These are phyloP conservation scores for Phaffia rhodozyma DNA, from an alignment of 1,284 basidiomycete genomes.

Conservation along the genomic window DNA sequence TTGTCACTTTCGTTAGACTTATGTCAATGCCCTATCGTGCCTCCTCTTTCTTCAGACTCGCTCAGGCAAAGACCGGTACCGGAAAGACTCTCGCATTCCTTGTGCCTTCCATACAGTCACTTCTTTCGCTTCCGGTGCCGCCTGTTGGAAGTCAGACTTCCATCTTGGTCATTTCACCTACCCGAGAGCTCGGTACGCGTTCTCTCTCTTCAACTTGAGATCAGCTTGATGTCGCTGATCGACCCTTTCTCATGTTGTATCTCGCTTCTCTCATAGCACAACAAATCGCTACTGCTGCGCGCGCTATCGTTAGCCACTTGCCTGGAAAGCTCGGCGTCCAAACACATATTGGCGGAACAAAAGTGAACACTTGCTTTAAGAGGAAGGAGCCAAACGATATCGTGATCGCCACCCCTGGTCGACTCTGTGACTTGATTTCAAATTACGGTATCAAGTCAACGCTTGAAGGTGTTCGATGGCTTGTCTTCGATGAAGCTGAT, in stretches of 20 bases:
- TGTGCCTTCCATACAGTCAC: constrained; percentile 38
- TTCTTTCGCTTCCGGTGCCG: constrained; percentile 26
- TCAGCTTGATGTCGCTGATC: background rate
- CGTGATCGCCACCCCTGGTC: constrained; percentile 41
- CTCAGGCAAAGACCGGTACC: constrained; percentile 44
- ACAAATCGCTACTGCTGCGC: background rate
- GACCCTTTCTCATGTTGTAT: no score
- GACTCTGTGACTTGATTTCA: constrained; percentile 39
- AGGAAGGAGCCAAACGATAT: constrained; percentile 30
- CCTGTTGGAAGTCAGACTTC: constrained; percentile 18
- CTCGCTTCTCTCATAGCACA: no score
- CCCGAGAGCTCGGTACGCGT: constrained; percentile 40
- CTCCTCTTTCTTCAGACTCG: constrained; percentile 26
- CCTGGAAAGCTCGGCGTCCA: background rate
- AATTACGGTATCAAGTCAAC: constrained; percentile 31
- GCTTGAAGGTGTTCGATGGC: constrained; percentile 28
- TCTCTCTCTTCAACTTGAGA: constrained; percentile 18
- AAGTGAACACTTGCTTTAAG: constrained; percentile 14
- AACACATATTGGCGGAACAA: constrained; percentile 35
- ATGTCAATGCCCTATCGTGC: background rate
- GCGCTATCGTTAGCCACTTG: background rate
- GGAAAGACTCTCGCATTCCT: constrained; percentile 45
- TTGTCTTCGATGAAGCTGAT: constrained; percentile 42
- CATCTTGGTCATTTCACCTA: constrained; percentile 38
- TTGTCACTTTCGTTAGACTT: background rate